Evolutionary conservation across 139 green algal species (phyloP), one percentile per base, ranked within the genome.

Genomic region (Axilococcus clingmanii): DNA sequence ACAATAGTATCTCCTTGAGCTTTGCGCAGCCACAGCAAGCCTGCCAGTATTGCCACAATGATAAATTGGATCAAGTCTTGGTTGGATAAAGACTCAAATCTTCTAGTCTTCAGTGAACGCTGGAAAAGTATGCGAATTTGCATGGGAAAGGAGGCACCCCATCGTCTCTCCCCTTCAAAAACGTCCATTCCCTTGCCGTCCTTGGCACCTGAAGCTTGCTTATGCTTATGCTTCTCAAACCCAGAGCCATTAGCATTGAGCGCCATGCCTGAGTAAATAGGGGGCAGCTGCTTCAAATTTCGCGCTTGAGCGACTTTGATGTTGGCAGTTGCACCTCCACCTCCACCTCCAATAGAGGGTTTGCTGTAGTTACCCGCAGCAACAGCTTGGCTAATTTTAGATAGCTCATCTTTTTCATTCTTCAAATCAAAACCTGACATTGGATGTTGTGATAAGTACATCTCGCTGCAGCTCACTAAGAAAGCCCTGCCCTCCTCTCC

Each of bases 81-180:
- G 14, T 5, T 4, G 34, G 23, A 45, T 33, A 81, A 59, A 14
- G 43, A 66, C 67, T 83, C 61, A 57, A 90, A 86, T 38, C 81
- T 75, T 9, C 82, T 72, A 24, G 68, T 81, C 35, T 69, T 67
- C 5, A 82, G 24, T 41, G 40, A 58, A 36, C 78, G 64, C 9
- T 55, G n/a, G 6, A 67, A 57, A 23, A 85, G 62, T 45, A 82
- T 68, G 7, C 16, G 3, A 6, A 84, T 48, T 53, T 82, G 66
- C 4, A 37, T 31, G 38, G 1, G 14, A 44, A 40, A 74, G n/a
- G 50, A 32, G 2, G 56, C 50, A 7, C 64, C 64, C 64, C 64
- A 72, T 24, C 64, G 64, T 7, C 35, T 27, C 25, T 49, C 64
- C 3, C 19, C 43, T 41, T 16, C 42, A 33, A 37, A n/a, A n/a